phyloP scores from a whole-genome alignment of 192 early-diverging fungal species.

The Coemansia sp. region DNA sequence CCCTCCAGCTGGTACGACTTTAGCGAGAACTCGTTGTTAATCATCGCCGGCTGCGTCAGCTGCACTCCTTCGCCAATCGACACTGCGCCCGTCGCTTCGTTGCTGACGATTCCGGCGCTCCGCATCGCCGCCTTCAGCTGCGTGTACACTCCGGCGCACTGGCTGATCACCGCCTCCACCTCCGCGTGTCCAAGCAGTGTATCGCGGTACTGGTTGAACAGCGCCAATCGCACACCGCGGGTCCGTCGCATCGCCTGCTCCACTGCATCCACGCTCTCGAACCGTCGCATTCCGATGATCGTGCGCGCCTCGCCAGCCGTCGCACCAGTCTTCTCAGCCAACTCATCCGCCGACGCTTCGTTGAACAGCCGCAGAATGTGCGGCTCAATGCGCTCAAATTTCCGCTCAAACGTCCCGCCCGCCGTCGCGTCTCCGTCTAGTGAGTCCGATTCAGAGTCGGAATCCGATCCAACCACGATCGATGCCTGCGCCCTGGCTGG shows the following conservation, averaged over 20 bases:
- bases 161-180: slow-evolving; percentile 51
- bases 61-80: slow-evolving; percentile 32
- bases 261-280: slow-evolving; percentile 57
- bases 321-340: slow-evolving; percentile 38
- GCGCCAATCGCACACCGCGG: slow-evolving; percentile 63
- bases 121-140: slow-evolving; percentile 40
- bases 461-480: slow-evolving; percentile 15
- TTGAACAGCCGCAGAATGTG: slow-evolving; percentile 47
- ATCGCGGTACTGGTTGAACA: slow-evolving; percentile 53
- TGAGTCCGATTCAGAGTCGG: slow-evolving; percentile 30
- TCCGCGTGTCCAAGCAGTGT: slow-evolving; percentile 46
- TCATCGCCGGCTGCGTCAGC: slow-evolving; percentile 58
- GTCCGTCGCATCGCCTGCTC: slow-evolving; percentile 55
- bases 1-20: slow-evolving; percentile 88
- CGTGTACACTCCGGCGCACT: slow-evolving; percentile 48
- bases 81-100: slow-evolving; percentile 51
- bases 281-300: slow-evolving; percentile 60
- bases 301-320: slow-evolving; percentile 35
- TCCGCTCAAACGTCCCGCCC: slow-evolving; percentile 12
- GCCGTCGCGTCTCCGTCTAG: slow-evolving; percentile 17
- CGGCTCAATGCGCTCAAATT: slow-evolving; percentile 36
- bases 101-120: slow-evolving; percentile 32
- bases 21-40: slow-evolving; percentile 64
- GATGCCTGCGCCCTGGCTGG: slow-evolving; percentile 9
- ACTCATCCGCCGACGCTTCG: slow-evolving; percentile 19